Percentiles rank a stretch among this genome's conserved stretches.
Conservation (phyloP, 306 rosid species). For the Vigna mungo region DNA sequence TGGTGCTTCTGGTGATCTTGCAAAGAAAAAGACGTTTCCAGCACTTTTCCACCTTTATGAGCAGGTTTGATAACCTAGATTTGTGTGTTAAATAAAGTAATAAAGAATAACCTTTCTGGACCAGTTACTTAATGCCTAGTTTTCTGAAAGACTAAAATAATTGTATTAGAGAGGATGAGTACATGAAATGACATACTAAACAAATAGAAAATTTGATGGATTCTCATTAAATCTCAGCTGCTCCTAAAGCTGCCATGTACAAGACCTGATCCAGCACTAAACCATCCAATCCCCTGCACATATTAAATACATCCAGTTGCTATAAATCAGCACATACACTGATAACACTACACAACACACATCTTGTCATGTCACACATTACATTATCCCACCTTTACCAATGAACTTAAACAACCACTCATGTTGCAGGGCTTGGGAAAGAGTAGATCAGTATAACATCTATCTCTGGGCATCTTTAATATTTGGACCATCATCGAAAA, state of each 20-base stretch:
- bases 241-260: background rate
- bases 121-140: background rate
- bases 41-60: constrained; percentile 84
- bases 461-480: no score
- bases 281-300: background rate
- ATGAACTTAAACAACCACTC: no score
- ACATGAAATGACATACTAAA: background rate
- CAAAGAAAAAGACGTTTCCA: constrained; percentile 98
- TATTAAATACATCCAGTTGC: background rate
- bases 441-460: no score
- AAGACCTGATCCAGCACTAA: background rate
- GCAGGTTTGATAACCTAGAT: constrained; percentile 59
- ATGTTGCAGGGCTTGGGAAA: no score
- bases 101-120: background rate
- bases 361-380: no score
- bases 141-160: background rate
- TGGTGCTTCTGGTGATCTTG: constrained; percentile 99
- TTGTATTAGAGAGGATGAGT: background rate
- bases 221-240: background rate
- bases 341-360: background rate
- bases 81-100: background rate
- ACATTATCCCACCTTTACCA: no score
- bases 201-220: background rate
- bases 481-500: no score
- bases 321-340: background rate